Conservation (phyloP, 176 grass and related monocot species). For the Paspalum notatum region DNA sequence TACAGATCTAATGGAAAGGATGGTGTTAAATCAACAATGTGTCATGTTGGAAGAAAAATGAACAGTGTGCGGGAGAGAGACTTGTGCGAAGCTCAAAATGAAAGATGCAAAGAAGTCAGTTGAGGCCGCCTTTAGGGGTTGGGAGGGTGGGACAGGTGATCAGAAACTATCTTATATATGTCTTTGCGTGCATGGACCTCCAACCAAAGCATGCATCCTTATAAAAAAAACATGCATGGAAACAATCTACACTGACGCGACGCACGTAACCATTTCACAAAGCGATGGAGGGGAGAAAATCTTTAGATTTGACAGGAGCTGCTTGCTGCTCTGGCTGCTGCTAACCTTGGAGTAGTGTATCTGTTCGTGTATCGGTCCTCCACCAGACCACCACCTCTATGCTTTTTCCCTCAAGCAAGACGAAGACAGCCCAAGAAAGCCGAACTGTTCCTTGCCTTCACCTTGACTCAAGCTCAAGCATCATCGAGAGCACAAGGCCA, state of each 20-base stretch:
- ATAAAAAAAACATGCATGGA: not conserved
- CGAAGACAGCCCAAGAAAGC: conserved; percentile 30
- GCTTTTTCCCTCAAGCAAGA: not conserved
- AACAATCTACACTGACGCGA: conserved; percentile 27
- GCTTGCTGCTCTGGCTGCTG: conserved; percentile 20
- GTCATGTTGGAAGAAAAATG: not conserved
- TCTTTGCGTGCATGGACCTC: conserved; percentile 50
- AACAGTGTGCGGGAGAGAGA: not conserved
- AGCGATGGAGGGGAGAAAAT: not conserved
- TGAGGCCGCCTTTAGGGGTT: conserved; percentile 18
- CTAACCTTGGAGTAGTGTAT: not conserved
- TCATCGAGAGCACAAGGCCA: conserved; percentile 26
- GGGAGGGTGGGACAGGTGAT: conserved; percentile 56
- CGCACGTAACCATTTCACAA: conserved; percentile 37
- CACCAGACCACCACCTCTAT: not conserved
- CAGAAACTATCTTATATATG: conserved; percentile 36
- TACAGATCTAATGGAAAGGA: not conserved
- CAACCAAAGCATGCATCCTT: conserved; percentile 20
- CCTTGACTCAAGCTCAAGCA: conserved; percentile 27
- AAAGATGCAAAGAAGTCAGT: conserved; percentile 17
- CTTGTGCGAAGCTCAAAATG: not conserved
- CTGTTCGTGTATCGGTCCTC: not conserved
- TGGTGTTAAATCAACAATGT: not conserved
- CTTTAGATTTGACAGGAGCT: conserved; percentile 44
- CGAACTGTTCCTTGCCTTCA: conserved; percentile 36